Evolutionary conservation across 306 rosid species (phyloP).

Genomic region (Dryas alaskensis): DNA sequence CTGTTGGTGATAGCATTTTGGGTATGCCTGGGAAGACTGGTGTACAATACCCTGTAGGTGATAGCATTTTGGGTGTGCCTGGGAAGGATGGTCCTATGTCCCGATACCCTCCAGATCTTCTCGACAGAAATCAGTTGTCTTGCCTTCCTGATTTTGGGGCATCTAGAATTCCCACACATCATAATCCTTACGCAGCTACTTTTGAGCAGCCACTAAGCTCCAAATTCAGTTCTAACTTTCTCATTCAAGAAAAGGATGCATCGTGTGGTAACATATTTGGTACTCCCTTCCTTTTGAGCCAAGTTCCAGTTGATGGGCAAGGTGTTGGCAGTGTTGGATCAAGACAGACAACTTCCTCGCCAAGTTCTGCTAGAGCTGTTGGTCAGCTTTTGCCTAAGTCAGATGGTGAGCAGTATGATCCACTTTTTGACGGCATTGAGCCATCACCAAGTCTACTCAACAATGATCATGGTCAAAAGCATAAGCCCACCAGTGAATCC

Average conservation of each 20-base stretch:
- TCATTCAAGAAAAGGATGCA: slow-evolving; percentile 50
- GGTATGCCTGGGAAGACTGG: slow-evolving; percentile 48
- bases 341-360: slow-evolving; percentile 53
- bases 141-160: slow-evolving; percentile 49
- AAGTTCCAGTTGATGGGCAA: slow-evolving; percentile 38
- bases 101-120: slow-evolving; percentile 48
- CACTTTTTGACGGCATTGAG: slow-evolving; percentile 85
- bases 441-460: slow-evolving; percentile 50
- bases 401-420: slow-evolving; percentile 79
- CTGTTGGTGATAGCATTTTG: slow-evolving; percentile 46
- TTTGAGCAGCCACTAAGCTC: slow-evolving; percentile 80
- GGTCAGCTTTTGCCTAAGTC: slow-evolving; percentile 49
- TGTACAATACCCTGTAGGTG: slow-evolving; percentile 47
- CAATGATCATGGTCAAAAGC: slow-evolving; percentile 49
- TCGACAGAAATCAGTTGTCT: slow-evolving; percentile 46
- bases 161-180: slow-evolving; percentile 57
- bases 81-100: slow-evolving; percentile 44
- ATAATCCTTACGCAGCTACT: slow-evolving; percentile 85
- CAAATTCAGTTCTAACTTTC: slow-evolving; percentile 53
- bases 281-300: slow-evolving; percentile 38
- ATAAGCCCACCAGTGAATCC: slow-evolving; percentile 55
- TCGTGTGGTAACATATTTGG: slow-evolving; percentile 37
- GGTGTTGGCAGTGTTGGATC: slow-evolving; percentile 49
- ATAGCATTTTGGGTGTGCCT: slow-evolving; percentile 46
- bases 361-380: slow-evolving; percentile 48